Base-by-base conservation (phyloP, 2,329 filamentous ascomycete genomes). In the Cladosporium sp. region DNA sequence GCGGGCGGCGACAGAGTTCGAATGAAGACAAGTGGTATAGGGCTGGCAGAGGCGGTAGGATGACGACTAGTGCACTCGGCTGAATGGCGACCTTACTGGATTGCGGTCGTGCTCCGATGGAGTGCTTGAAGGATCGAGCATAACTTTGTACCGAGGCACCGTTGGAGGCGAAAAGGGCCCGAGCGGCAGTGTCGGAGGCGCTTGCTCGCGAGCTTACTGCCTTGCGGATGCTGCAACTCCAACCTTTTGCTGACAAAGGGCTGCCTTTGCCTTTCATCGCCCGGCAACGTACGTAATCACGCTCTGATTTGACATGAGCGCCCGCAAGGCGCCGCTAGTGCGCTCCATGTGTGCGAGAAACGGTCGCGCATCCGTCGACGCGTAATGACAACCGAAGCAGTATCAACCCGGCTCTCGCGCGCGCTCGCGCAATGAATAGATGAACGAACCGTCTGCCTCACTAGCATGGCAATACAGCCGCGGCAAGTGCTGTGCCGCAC, bases 241-340 rank as follows among this genome's bases (percentile, higher is more conserved):
- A 13, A 34, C 25, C 15, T 42, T 17, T 42, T 7, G 50, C 50
- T 53, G 50, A 53, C 50, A 53, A 53, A 53, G 50, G 28, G 36
- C 37, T 7, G 50, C 22, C 37, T 40, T 34, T 42, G 50, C 24
- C 36, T 53, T 40, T 28, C 24, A 42, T 53, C 50, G 42, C n/a
- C 50, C 50, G 20, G 28, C 17, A 6, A n/a, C 17, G 50, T 53
- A 53, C 50, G 50, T 53, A 53, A 53, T 42, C 24, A 22, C 22
- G 24, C 35, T 22, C 48, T 20, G 28, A 19, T 25, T 45, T 22
- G 34, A 37, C 35, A 20, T n/a, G 45, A 10, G 24, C 45, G 28
- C 8, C 28, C 28, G n/a, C n/a, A 32, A 32, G 28, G 28, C 8
- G 28, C 28, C 28, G 28, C 28, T 32, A 7, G 28, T 10, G 4